These are phyloP conservation scores for Chaetothyriales sp. DNA, from an alignment of 2,329 filamentous ascomycete genomes.

Conservation along the genomic window DNA sequence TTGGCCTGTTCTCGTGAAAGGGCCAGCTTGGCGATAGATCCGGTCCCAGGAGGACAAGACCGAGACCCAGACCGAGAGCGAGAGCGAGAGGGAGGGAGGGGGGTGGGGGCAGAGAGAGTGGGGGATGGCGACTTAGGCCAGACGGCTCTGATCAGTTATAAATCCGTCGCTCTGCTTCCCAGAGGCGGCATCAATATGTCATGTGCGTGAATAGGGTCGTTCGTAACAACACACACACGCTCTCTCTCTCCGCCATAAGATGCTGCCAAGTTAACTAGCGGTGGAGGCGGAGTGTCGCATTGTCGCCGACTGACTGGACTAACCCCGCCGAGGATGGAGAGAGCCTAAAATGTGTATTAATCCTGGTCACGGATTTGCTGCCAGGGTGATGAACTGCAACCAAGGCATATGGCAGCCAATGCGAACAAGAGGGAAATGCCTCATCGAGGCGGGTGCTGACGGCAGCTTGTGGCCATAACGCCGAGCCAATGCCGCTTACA, in stretches of 20 bases:
- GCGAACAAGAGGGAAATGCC: neutral
- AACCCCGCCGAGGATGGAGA: neutral
- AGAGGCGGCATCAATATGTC: neutral
- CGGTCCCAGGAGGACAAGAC: neutral
- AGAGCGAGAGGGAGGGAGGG: too few species aligned
- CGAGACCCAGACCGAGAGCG: neutral
- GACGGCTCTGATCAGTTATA: neutral
- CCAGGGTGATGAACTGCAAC: neutral
- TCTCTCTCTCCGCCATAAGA: neutral
- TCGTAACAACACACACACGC: neutral
- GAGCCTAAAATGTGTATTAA: neutral
- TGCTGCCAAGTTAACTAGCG: neutral
- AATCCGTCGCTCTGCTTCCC: neutral
- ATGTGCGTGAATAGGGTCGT: neutral
- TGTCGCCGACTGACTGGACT: neutral
- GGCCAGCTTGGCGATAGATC: constrained; percentile 24
- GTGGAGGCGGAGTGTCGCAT: neutral
- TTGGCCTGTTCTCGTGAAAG: constrained; percentile 33
- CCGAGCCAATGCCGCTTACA: neutral
- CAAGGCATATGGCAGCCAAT: neutral
- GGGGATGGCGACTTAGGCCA: neutral
- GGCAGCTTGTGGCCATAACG: neutral
- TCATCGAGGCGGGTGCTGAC: neutral
- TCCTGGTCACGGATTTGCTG: neutral
- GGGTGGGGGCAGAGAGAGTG: neutral